Percentiles rank a stretch among this genome's conserved stretches.
These are phyloP conservation scores for Suillus fuscotomentosus DNA, from an alignment of 768 basidiomycete species.

Conservation along the genomic window DNA sequence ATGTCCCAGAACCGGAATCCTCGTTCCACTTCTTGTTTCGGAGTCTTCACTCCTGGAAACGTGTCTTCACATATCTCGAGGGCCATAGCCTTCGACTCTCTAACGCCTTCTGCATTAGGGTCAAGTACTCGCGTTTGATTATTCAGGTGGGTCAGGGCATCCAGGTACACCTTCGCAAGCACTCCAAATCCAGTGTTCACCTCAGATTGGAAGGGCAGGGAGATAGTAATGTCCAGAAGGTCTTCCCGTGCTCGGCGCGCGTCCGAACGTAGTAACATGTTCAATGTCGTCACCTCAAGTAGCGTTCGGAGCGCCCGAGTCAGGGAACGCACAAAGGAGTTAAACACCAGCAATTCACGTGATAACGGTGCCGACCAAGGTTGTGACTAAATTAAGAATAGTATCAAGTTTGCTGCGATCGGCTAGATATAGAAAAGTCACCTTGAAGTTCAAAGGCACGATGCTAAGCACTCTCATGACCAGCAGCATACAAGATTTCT, in stretches of 20 bases:
- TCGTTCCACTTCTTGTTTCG: slow-evolving; percentile 87
- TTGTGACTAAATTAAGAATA: slow-evolving; percentile 54
- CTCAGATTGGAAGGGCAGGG: slow-evolving; percentile 92
- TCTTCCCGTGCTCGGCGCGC: slow-evolving; percentile 88
- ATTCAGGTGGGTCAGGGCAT: slow-evolving; percentile 87
- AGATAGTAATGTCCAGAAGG: slow-evolving; percentile 86
- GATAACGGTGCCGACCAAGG: slow-evolving; percentile 97
- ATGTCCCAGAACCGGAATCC: slow-evolving; percentile 99
- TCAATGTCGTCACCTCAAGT: slow-evolving; percentile 87
- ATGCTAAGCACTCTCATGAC: slow-evolving; percentile 97
- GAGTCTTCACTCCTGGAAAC: slow-evolving; percentile 87
- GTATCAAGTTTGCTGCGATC: not conserved
- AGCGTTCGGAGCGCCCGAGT: slow-evolving; percentile 88
- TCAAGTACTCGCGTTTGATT: slow-evolving; percentile 75
- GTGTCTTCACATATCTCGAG: slow-evolving; percentile 92
- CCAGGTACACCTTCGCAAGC: slow-evolving; percentile 94
- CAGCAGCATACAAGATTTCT: slow-evolving; percentile 90
- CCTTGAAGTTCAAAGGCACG: slow-evolving; percentile 93
- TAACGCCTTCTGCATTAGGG: slow-evolving; percentile 75
- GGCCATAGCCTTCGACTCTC: slow-evolving; percentile 81
- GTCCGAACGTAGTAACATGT: slow-evolving; percentile 90
- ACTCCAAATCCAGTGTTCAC: slow-evolving; percentile 99
- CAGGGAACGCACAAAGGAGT: slow-evolving; percentile 92
- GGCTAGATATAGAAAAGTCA: slow-evolving; percentile 33
- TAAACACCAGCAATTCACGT: slow-evolving; percentile 95